A percentile compares a stretch with the other conserved stretches of the same genome.
Conservation (phyloP, 2,329 filamentous ascomycete genomes). For the Fusarium udum region DNA sequence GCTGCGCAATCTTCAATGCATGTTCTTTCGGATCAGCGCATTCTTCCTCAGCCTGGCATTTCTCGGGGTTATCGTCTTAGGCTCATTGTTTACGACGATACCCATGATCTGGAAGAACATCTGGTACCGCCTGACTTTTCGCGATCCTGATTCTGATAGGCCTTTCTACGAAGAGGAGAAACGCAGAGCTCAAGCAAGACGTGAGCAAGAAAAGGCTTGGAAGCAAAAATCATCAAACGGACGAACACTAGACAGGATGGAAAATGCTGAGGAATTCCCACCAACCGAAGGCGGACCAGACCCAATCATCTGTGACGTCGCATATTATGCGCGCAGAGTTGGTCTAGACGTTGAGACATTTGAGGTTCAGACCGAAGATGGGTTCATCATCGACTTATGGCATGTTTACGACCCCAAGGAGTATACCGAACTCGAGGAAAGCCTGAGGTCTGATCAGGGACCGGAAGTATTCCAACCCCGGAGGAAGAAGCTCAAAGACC, state of each 20-base stretch:
- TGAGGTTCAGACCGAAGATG: conserved; percentile 90
- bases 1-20: conserved; percentile 71
- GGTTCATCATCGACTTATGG: conserved; percentile 89
- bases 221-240: conserved; percentile 52
- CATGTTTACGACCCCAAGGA: conserved; percentile 88
- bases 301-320: conserved; percentile 78
- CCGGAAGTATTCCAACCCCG: conserved; percentile 68
- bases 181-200: conserved; percentile 64
- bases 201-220: conserved; percentile 72
- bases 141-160: conserved; percentile 66
- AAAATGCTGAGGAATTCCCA: conserved; percentile 65
- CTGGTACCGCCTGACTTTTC: conserved; percentile 64
- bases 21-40: conserved; percentile 72
- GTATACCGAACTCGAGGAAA: conserved; percentile 63
- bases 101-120: conserved; percentile 59
- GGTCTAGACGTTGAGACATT: conserved; percentile 87
- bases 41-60: conserved; percentile 83
- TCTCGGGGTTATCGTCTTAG: conserved; percentile 77
- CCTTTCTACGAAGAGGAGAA: conserved; percentile 80
- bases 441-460: conserved; percentile 61
- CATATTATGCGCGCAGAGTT: conserved; percentile 87
- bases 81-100: conserved; percentile 75
- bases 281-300: conserved; percentile 85
- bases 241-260: conserved; percentile 54
- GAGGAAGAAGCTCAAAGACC: conserved; percentile 50